Base-by-base conservation (phyloP, 2,329 filamentous ascomycete genomes). In the Colletotrichum sansevieriae region DNA sequence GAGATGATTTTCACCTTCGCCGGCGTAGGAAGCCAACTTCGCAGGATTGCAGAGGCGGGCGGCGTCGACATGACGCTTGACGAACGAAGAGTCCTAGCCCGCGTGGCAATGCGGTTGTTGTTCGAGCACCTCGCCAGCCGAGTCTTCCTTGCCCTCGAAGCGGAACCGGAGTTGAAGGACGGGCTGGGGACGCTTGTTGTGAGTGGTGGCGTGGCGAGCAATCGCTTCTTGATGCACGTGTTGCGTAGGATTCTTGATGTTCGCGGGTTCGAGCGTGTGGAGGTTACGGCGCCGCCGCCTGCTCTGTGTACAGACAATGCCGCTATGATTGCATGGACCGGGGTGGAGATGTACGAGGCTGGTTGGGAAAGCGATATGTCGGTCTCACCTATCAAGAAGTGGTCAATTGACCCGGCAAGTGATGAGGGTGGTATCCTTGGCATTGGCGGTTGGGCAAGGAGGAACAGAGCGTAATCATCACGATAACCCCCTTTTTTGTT, bases 251-350 rank as follows among this genome's bases (percentile, higher is more conserved):
- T 83, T 51, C 77, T 98, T 47, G 86, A 91, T 71, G 86, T 83
- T n/a, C 87, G 91, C 49, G 92, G 92, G 0, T 91, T 89, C 75
- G 75, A 76, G 0, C 74, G 88, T 71, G 78, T 97, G 33, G 74
- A 84, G 11, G 78, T 98, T 8, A 80, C 91, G 35, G 92, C 91
- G 63, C 95, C 96, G n/a, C 94, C 94, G 3, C 79, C 88, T 10
- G 83, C 85, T 47, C 84, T 95, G 61, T 98, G 96, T 76, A 98
- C 94, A 0, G 96, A 99, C 76, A 98, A 99, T 79, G 96, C 96
- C 12, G 93, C 94, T 55, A 99, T 99, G 96, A 95, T 98, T 77
- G 95, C 92, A 1, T 98, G 96, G 95, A 85, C 95, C 1, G 96
- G 92, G 0, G 86, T 95, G 72, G 95, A 98, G 80, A 98, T 99